These are phyloP conservation scores for Capsaspora owczarzaki DNA, from an alignment of 78 protist species.

Conservation along the genomic window DNA sequence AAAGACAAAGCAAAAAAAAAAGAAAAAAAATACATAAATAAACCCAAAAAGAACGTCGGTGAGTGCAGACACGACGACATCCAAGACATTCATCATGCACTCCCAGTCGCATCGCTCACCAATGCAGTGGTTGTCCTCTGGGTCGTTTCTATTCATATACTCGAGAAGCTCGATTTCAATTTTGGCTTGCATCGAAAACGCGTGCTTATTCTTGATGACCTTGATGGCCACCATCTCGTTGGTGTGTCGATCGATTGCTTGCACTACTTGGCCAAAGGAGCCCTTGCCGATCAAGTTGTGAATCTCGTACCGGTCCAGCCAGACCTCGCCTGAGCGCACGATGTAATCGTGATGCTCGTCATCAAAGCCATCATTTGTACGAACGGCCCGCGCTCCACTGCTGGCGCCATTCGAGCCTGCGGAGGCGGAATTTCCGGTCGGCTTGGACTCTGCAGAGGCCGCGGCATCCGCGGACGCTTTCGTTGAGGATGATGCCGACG, in stretches of 20 bases:
- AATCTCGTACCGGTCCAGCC: constrained; percentile 45
- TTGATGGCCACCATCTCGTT: constrained; percentile 78
- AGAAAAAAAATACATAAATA: too few species aligned
- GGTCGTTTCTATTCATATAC: constrained; percentile 30
- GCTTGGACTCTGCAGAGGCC: too few species aligned
- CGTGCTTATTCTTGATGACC: constrained; percentile 75
- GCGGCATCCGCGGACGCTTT: not conserved
- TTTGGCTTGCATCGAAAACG: constrained; percentile 69
- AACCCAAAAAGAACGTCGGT: too few species aligned
- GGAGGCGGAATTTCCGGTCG: too few species aligned
- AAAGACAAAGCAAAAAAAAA: too few species aligned
- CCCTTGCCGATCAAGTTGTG: constrained; percentile 79
- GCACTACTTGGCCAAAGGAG: constrained; percentile 86
- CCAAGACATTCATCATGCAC: too few species aligned
- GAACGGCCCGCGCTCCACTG: too few species aligned
- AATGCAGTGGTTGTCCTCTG: constrained; percentile 39
- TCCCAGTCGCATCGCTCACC: too few species aligned
- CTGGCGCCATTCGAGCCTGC: too few species aligned
- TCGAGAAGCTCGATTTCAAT: constrained; percentile 60
- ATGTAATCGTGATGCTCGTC: constrained; percentile 47
- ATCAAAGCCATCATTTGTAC: constrained; percentile 27
- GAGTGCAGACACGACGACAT: too few species aligned
- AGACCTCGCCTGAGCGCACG: not conserved
- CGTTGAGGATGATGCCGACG: not conserved
- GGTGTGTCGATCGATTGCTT: constrained; percentile 49